Percentiles rank a stretch among this genome's conserved stretches.
phyloP scores from a whole-genome alignment of 139 green algal genomes.

The Zygnema circumcarinatum region DNA sequence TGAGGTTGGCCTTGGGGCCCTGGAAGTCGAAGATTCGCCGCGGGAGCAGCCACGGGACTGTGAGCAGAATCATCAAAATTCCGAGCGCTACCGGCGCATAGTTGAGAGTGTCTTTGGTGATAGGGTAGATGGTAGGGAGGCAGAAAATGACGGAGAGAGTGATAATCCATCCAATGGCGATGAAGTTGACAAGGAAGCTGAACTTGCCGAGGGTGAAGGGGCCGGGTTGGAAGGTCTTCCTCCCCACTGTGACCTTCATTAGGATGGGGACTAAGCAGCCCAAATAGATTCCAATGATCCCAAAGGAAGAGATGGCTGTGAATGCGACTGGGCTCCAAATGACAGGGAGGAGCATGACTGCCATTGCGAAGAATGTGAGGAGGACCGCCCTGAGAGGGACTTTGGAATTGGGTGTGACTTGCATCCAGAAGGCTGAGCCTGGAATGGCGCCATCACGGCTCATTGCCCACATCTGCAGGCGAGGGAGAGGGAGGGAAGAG shows the following conservation, averaged over 20 bases:
- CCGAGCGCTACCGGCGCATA: too few species aligned
- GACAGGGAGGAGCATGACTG: background rate
- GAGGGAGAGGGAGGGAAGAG: background rate
- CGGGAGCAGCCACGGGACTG: too few species aligned
- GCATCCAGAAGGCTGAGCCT: too few species aligned
- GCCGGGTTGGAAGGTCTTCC: background rate
- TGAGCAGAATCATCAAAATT: too few species aligned
- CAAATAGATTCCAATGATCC: constrained; percentile 66
- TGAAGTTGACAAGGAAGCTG: constrained; percentile 55
- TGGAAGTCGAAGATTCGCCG: too few species aligned
- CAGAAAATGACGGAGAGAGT: constrained; percentile 60
- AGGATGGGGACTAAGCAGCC: constrained; percentile 68
- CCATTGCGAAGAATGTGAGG: too few species aligned
- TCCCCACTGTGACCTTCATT: constrained; percentile 57
- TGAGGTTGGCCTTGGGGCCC: too few species aligned
- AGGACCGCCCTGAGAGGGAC: too few species aligned
- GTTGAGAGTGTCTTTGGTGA: too few species aligned
- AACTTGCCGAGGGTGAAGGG: constrained; percentile 67
- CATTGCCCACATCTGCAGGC: background rate
- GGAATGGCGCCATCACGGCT: background rate
- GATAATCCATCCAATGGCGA: constrained; percentile 42
- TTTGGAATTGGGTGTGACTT: too few species aligned
- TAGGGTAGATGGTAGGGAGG: constrained; percentile 9
- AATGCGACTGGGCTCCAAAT: constrained; percentile 33
- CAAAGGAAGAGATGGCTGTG: constrained; percentile 62